A percentile compares a stretch with the other conserved stretches of the same genome.
Evolutionary conservation across 1,284 basidiomycete species (phyloP).

Genomic region (Porodaedalea pini): DNA sequence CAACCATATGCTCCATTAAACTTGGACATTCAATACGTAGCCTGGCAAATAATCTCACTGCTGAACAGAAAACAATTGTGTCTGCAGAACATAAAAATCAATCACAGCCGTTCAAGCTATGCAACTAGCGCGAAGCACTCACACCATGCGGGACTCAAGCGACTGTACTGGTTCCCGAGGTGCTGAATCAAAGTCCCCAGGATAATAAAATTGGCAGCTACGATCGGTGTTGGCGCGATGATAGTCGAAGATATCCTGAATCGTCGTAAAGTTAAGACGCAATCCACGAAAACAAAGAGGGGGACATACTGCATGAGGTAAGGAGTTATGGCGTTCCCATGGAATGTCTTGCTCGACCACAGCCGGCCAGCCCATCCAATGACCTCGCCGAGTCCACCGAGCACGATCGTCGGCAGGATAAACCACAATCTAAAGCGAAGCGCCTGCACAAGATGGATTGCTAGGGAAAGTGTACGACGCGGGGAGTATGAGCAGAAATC

Average conservation of each 20-base stretch:
- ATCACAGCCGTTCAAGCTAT: not conserved
- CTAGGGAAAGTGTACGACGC: constrained; percentile 25
- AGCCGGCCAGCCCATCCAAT: constrained; percentile 39
- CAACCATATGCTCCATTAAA: not conserved
- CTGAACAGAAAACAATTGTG: constrained; percentile 35
- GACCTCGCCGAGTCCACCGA: constrained; percentile 37
- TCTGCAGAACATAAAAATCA: constrained; percentile 26
- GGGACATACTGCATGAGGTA: constrained; percentile 43
- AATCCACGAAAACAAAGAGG: not conserved
- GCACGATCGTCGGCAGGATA: constrained; percentile 34
- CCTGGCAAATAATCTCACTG: constrained; percentile 8
- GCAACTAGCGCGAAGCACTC: constrained; percentile 16
- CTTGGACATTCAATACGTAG: too few species aligned
- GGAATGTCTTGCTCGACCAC: constrained; percentile 32
- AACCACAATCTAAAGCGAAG: constrained; percentile 37
- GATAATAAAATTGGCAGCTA: constrained; percentile 49
- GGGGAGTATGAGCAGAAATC: not conserved
- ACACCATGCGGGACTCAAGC: constrained; percentile 32
- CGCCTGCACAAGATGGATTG: constrained; percentile 34
- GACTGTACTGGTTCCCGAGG: constrained; percentile 41
- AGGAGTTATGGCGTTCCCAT: constrained; percentile 26
- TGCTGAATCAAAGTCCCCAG: constrained; percentile 40
- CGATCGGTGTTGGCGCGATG: constrained; percentile 45
- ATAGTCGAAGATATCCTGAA: constrained; percentile 40
- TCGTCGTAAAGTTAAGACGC: not conserved